Evolutionary conservation across 1,139 yeast genomes (phyloP).

Genomic region (Kodamaea derodonti): DNA sequence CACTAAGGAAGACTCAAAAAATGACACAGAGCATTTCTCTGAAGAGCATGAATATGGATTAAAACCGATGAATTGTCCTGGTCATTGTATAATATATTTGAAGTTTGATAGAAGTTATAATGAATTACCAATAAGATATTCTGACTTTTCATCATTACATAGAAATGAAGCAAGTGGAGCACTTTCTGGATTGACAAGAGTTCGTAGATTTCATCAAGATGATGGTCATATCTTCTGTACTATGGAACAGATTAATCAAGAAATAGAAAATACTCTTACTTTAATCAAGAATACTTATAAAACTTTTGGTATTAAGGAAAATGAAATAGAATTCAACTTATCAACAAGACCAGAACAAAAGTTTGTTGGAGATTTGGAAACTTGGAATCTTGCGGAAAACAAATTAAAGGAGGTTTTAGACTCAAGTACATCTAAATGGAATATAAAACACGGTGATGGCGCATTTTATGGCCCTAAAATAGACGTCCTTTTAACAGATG

Average conservation of each 20-base stretch:
- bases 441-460: constrained; percentile 85
- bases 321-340: constrained; percentile 63
- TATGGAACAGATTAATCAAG: constrained; percentile 72
- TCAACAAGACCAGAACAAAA: constrained; percentile 87
- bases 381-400: constrained; percentile 84
- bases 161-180: constrained; percentile 97
- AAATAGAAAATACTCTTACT: constrained; percentile 70
- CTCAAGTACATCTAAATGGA: constrained; percentile 61
- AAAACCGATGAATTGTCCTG: constrained; percentile 99
- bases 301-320: constrained; percentile 61
- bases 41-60: constrained; percentile 55
- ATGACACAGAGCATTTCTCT: not conserved
- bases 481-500: constrained; percentile 82
- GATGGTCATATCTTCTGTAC: constrained; percentile 97
- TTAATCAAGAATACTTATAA: constrained; percentile 75
- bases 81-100: constrained; percentile 86
- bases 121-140: constrained; percentile 83
- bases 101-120: constrained; percentile 82
- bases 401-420: constrained; percentile 66
- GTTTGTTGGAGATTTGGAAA: constrained; percentile 74
- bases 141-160: constrained; percentile 92
- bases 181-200: constrained; percentile 88
- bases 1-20: constrained; percentile 1
- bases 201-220: constrained; percentile 95
- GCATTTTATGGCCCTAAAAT: constrained; percentile 98